phyloP scores from a whole-genome alignment of 129 eudicot species.

The Lonicera japonica region DNA sequence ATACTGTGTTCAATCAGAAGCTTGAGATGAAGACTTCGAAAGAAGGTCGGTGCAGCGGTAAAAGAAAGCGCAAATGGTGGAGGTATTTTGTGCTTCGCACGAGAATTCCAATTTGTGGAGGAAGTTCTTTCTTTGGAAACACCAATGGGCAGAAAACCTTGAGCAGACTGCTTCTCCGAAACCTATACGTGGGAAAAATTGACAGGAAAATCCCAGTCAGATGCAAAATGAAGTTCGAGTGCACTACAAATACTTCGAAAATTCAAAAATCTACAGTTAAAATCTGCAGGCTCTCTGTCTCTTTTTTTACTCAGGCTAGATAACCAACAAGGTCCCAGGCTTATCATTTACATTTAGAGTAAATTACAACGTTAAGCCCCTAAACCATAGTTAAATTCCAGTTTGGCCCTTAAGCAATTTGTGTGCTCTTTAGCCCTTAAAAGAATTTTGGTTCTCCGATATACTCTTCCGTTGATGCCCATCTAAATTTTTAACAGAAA shows the following conservation, averaged over 20 bases:
- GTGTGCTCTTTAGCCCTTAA: no score
- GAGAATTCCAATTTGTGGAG: conserved; percentile 21
- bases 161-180: conserved; percentile 23
- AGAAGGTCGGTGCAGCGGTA: conserved; percentile 71
- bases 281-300: no score
- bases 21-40: conserved; percentile 65
- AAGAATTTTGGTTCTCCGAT: no score
- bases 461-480: no score
- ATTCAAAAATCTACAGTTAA: no score
- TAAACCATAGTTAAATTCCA: no score
- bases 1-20: conserved; percentile 62
- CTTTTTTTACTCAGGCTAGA: no score
- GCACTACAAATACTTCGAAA: neutral
- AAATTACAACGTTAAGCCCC: no score
- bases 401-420: no score
- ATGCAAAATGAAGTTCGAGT: neutral
- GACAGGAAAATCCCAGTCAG: neutral
- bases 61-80: conserved; percentile 68
- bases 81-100: conserved; percentile 34
- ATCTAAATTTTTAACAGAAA: no score
- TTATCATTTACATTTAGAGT: no score
- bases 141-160: conserved; percentile 24
- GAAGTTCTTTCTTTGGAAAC: conserved; percentile 33
- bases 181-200: conserved; percentile 28
- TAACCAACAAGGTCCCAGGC: no score